Evolutionary conservation across 441 rosid species (phyloP).

Genomic region (Cnidoscolus chayamansa): DNA sequence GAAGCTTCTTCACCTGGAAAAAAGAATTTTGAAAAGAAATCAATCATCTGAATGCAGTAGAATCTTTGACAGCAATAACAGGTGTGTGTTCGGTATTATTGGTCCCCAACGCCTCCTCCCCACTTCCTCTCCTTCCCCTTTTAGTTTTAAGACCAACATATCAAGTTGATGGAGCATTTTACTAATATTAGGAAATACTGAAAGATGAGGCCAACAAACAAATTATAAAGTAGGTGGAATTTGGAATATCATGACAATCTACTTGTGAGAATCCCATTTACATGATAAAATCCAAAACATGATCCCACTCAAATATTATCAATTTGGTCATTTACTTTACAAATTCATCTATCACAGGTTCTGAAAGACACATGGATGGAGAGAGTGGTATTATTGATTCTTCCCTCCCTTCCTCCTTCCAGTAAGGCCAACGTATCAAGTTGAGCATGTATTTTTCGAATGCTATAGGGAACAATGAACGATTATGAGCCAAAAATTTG

Average conservation of each 20-base stretch:
- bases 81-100: not conserved
- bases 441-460: not conserved
- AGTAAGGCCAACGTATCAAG: not conserved
- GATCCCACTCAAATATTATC: not conserved
- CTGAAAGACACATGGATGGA: not conserved
- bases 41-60: not conserved
- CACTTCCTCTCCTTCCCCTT: too few relatives aligned
- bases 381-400: too few relatives aligned
- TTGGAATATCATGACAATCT: conserved; percentile 1
- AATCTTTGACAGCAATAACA: not conserved
- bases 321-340: not conserved
- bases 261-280: not conserved
- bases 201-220: not conserved
- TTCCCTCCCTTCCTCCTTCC: too few relatives aligned
- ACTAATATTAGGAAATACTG: not conserved
- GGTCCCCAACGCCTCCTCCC: too few relatives aligned
- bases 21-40: not conserved
- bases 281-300: conserved; percentile 2
- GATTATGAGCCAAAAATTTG: not conserved
- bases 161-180: not conserved
- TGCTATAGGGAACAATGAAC: not conserved
- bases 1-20: conserved; percentile 82
- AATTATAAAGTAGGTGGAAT: conserved; percentile 6
- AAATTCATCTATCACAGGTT: not conserved
- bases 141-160: not conserved